A percentile compares a stretch with the other conserved stretches of the same genome.
These are phyloP conservation scores for Protea cynaroides DNA, from an alignment of 164 flowering plant species.

Conservation along the genomic window DNA sequence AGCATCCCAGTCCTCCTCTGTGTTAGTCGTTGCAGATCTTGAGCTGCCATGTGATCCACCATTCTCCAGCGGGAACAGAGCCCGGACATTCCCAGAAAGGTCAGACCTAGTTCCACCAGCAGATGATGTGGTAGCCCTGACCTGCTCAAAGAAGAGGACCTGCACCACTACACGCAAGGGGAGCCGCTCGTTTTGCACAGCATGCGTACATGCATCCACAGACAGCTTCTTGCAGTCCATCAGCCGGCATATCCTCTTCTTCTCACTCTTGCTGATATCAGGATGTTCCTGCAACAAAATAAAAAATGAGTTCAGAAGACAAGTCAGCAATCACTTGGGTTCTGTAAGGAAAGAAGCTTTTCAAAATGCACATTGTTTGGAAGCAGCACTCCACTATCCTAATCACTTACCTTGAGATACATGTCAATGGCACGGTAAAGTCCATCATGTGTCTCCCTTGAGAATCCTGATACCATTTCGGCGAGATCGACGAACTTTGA, in stretches of 20 bases:
- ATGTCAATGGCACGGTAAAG: constrained; percentile 88
- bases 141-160: constrained; percentile 95
- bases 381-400: not conserved
- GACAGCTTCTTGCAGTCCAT: constrained; percentile 96
- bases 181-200: constrained; percentile 91
- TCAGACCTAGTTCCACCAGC: constrained; percentile 47
- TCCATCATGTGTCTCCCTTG: constrained; percentile 73
- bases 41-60: constrained; percentile 54
- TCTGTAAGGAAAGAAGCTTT: not conserved
- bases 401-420: constrained; percentile 64
- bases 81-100: constrained; percentile 42
- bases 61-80: constrained; percentile 28
- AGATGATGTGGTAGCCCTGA: constrained; percentile 48
- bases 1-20: constrained; percentile 71
- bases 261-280: constrained; percentile 71
- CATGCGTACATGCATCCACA: constrained; percentile 87
- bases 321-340: no score
- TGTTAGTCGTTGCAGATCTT: constrained; percentile 47
- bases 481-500: constrained; percentile 61
- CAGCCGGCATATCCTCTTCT: constrained; percentile 76
- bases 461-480: constrained; percentile 47
- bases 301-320: not conserved
- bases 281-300: constrained; percentile 67
- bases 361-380: not conserved
- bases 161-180: constrained; percentile 86